Conservation (phyloP, 192 early-diverging fungal species). For the Obelidium mucronatum region DNA sequence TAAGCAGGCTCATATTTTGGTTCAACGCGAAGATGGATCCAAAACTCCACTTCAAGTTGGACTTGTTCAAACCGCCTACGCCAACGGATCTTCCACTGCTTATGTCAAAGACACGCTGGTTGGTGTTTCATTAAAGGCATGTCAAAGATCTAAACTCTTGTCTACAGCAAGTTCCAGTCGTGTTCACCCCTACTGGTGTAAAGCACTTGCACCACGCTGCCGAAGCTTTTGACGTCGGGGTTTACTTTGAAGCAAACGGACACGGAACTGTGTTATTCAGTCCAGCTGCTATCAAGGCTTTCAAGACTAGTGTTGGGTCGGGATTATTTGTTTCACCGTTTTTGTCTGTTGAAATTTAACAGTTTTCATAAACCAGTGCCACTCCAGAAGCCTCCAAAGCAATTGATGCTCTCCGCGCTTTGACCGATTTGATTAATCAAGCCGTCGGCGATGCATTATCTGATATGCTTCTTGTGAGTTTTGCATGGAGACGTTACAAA, state of each 20-base stretch:
- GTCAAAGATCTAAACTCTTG: not conserved
- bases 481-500: not conserved
- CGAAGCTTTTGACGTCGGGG: conserved; percentile 95
- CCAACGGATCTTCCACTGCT: conserved; percentile 94
- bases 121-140: conserved; percentile 23
- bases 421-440: conserved; percentile 97
- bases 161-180: conserved; percentile 85
- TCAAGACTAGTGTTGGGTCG: conserved; percentile 71
- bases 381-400: conserved; percentile 82
- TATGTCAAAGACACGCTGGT: conserved; percentile 91
- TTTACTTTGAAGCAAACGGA: conserved; percentile 99
- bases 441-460: conserved; percentile 98
- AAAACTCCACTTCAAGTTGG: conserved; percentile 77
- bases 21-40: conserved; percentile 40
- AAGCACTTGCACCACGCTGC: conserved; percentile 99
- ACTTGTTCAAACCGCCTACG: conserved; percentile 99
- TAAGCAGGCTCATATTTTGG: conserved; percentile 75
- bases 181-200: conserved; percentile 96
- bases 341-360: too few species aligned
- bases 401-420: conserved; percentile 76
- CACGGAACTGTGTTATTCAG: conserved; percentile 99
- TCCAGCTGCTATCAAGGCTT: conserved; percentile 74
- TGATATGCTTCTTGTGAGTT: conserved; percentile 93
- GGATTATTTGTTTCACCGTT: conserved; percentile 4
- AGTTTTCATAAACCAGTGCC: conserved; percentile 40